These are phyloP conservation scores for Pythium scleroteichum DNA, from an alignment of 352 stramenopile genomes.

Conservation along the genomic window DNA sequence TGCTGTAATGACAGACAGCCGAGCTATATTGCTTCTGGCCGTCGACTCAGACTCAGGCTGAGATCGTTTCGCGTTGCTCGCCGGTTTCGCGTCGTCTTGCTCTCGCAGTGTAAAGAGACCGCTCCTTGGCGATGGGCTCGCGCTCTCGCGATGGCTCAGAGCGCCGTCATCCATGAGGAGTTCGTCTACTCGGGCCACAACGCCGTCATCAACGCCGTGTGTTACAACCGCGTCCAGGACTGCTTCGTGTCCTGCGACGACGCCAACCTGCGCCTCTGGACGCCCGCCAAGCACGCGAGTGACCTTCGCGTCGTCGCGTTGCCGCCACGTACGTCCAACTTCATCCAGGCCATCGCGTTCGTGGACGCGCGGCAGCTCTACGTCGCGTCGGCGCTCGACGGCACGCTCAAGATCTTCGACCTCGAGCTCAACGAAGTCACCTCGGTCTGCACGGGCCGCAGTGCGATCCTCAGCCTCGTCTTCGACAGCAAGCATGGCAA, in stretches of 20 bases:
- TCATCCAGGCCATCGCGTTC: slow-evolving; percentile 66
- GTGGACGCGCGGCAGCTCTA: slow-evolving; percentile 63
- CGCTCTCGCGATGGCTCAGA: slow-evolving; percentile 48
- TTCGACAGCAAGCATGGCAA: slow-evolving; percentile 56
- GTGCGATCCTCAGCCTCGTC: slow-evolving; percentile 51
- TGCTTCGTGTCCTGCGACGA: slow-evolving; percentile 67
- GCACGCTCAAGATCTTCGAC: slow-evolving; percentile 66
- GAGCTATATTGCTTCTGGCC: no score
- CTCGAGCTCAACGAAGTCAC: slow-evolving; percentile 56
- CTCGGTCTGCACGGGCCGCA: slow-evolving; percentile 46
- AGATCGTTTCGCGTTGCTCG: no score
- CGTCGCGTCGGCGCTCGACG: slow-evolving; percentile 60
- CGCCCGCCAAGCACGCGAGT: slow-evolving; percentile 1
- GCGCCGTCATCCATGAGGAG: slow-evolving; percentile 67
- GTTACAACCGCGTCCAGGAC: slow-evolving; percentile 69
- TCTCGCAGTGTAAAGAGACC: no score
- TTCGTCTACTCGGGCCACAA: slow-evolving; percentile 61
- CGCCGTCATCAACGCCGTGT: slow-evolving; percentile 53
- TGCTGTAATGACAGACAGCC: no score
- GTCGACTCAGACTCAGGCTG: no score
- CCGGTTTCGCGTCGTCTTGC: neutral
- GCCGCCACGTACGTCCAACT: slow-evolving; percentile 50
- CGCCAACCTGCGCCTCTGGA: slow-evolving; percentile 45
- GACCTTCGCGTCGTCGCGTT: slow-evolving; percentile 55
- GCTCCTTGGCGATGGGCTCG: no score